Evolutionary conservation across 768 basidiomycete species (phyloP).

Genomic region (Clavaria fumosa): DNA sequence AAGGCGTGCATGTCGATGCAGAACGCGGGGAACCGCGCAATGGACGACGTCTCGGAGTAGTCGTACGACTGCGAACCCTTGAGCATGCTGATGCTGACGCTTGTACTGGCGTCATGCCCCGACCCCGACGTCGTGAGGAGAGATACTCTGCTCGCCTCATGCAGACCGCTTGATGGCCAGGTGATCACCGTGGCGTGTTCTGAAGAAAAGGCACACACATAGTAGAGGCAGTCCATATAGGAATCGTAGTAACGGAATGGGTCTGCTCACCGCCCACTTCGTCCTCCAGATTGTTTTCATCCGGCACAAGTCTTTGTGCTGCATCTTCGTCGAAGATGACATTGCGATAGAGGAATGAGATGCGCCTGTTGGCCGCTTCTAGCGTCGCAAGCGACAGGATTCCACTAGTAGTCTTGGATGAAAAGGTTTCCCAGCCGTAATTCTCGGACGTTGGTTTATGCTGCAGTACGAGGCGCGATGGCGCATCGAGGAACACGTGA

Average conservation of each 20-base stretch:
- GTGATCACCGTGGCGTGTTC: slow-evolving; percentile 38
- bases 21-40: slow-evolving; percentile 58
- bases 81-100: slow-evolving; percentile 18
- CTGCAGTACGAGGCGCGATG: not conserved
- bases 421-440: not conserved
- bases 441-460: not conserved
- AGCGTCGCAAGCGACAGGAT: slow-evolving; percentile 36
- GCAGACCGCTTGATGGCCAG: slow-evolving; percentile 38
- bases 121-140: slow-evolving; percentile 1
- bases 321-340: slow-evolving; percentile 46
- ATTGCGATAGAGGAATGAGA: slow-evolving; percentile 57
- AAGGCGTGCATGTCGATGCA: slow-evolving; percentile 55
- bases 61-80: slow-evolving; percentile 35
- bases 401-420: not conserved
- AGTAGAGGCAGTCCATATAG: not conserved
- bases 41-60: slow-evolving; percentile 56
- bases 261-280: slow-evolving; percentile 7
- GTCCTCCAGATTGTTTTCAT: slow-evolving; percentile 12
- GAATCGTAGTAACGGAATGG: slow-evolving; percentile 4
- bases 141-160: slow-evolving; percentile 2
- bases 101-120: not conserved
- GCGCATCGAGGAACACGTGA: not conserved
- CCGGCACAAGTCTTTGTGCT: slow-evolving; percentile 13
- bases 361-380: slow-evolving; percentile 50
- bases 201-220: slow-evolving; percentile 10